Base-by-base conservation (phyloP, 129 eudicot genomes). In the Tagetes erecta region DNA sequence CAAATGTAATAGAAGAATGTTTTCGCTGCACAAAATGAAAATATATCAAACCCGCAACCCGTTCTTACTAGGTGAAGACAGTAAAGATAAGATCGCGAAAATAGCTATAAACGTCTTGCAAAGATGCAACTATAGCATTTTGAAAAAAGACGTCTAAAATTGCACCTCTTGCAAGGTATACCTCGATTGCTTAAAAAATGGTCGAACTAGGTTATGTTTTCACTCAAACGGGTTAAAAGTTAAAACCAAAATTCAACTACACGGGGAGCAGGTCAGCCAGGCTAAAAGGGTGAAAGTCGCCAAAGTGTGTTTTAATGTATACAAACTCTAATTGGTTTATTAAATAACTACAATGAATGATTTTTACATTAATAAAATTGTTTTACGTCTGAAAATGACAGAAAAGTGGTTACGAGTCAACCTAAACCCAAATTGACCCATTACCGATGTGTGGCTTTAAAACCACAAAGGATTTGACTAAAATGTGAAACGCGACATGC, bases 51-150 rank as follows among this genome's bases (percentile, higher is more conserved):
- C 20, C 41, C 3, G 27, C 67, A 9, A 60, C 67, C 67, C 9
- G 6, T 60, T 60, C 42, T 60, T 35, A 34, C 27, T 0, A 35
- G 3, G 34, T 20, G 60, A 6, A 3, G 55, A 10, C 5, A 20
- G 27, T 55, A 55, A 20, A 53, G 59, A 53, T 9, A 12, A 30
- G 4, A 6, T 20, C 3, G 0, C 6, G 3, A 35, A 31, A 1
- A 9, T 58, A 8, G 65, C 40, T 35, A 38, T 36, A 37, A 9
- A 31, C 3, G 37, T 36, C 34, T 66, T 68, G 38, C 57, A 12
- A 41, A 66, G 5, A 67, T 12, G 34, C 73, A 50, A 69, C 49
- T 47, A n/a, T 36, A 49, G 74, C 74, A 38, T 47, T 58, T 3
- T 2, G 8, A 57, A 56, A 46, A 51, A 27, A 56, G 6, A 20